Conservation (phyloP, 352 stramenopile species). For the Phytophthora idaei region DNA sequence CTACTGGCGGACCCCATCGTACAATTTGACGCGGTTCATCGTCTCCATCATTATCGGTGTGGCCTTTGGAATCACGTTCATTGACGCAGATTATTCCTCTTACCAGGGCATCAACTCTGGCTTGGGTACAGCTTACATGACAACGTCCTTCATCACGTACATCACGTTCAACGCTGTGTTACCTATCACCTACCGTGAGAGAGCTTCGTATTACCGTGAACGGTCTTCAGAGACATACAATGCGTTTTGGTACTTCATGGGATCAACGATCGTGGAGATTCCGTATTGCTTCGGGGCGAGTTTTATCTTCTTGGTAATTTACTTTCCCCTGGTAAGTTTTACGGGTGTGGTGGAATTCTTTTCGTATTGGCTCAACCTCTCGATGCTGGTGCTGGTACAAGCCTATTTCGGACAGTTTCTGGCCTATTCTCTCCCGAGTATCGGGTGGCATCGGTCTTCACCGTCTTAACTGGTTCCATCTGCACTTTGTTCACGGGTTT, state of each 20-base stretch:
- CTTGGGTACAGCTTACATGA: conserved; percentile 78
- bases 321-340: conserved; percentile 17
- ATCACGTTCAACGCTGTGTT: conserved; percentile 28
- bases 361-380: conserved; percentile 52
- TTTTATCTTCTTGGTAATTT: conserved; percentile 25
- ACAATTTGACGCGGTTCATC: conserved; percentile 21
- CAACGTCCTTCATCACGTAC: conserved; percentile 37
- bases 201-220: conserved; percentile 23
- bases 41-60: conserved; percentile 9
- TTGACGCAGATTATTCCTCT: conserved; percentile 27
- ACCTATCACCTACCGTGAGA: conserved; percentile 44
- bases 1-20: conserved; percentile 17
- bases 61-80: conserved; percentile 19
- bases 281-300: conserved; percentile 21
- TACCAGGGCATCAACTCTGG: conserved; percentile 38
- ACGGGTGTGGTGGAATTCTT: conserved; percentile 22
- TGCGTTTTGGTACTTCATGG: conserved; percentile 26
- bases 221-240: conserved; percentile 15
- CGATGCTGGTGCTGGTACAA: conserved; percentile 46
- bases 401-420: conserved; percentile 54
- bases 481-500: conserved; percentile 51
- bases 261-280: conserved; percentile 18
- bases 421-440: conserved; percentile 39
- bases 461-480: conserved; percentile 40
- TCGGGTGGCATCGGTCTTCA: conserved; percentile 33